Base-by-base conservation (phyloP, 2,329 filamentous ascomycete species). In the Ceratocystis lukuohia region DNA sequence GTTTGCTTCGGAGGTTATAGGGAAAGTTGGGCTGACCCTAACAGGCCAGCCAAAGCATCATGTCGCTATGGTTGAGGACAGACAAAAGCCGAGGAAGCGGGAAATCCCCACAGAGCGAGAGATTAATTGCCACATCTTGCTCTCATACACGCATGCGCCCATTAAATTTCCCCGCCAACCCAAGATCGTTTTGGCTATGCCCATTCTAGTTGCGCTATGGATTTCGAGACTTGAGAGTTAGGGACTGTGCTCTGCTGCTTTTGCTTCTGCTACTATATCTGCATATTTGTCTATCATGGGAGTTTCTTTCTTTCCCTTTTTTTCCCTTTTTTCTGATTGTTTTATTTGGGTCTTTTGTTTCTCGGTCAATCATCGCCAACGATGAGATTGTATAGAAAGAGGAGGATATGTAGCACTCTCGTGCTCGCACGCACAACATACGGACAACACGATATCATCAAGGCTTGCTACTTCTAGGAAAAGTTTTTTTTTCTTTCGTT, bases 321-420 rank as follows among this genome's bases (percentile, higher is more conserved):
- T 53, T 46, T 61, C 30, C 62, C 61, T 41, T 57, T 65, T 68
- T 62, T 37, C 46, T 48, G 6, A 61, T 62, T 50, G 37, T 46
- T 62, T 65, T 46, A 7, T 45, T 64, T 64, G 30, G 30, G 37
- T 64, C 61, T 44, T 41, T 65, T 50, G n/a, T 30, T 61, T 67
- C 37, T 25, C 46, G 53, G 22, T 62, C n/a, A 57, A 44, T 44
- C 30, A 30, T 37, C n/a, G 59, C 15, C 17, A 30, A 20, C n/a
- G 12, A 15, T n/a, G 53, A 20, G 48, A 59, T 20, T 45, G 12
- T 63, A 63, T 63, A 63, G 61, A 61, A 62, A 66, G 64, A 66
- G 64, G 64, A 61, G 56, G 56, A 50, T 28, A 30, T 50, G 56
- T 30, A 22, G 10, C 44, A 30, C 28, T 53, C 30, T 37, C 41